Evolutionary conservation across 139 green algal genomes (phyloP), one percentile per base, ranked within the genome.

Genomic region (Nannochloris sp.): DNA sequence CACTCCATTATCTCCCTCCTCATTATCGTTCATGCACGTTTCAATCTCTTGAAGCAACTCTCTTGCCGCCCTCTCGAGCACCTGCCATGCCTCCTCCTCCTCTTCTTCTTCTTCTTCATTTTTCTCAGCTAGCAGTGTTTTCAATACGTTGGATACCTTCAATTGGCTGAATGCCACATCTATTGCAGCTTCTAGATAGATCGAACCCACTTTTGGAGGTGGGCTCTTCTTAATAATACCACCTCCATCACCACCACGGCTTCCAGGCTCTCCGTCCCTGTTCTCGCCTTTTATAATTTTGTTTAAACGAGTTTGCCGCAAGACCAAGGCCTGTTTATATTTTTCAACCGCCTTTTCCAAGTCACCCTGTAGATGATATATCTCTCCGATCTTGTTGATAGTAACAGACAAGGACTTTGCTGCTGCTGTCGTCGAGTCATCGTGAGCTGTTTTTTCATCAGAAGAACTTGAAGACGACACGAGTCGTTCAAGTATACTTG

Each of bases 301-400:
- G 44, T 63, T 36, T 60, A 76, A 47, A 53, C 65, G 19, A 13
- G 14, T n/a, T 4, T 45, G 36, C 6, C 70, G 54, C 38, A 76
- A 25, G 13, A 47, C 27, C 54, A 76, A 56, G 12, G 63, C 64
- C 24, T 33, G 33, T 1, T 15, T 10, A 24, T 77, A 77, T 15
- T 54, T 37, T 15, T 39, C 15, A 0, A 65, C 44, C 2, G 70
- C 70, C 2, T 30, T 24, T 12, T 7, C 27, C 42, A 77, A 15
- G 9, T 72, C 31, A 0, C 70, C 70, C 56, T 64, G 44, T 44
- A 67, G 4, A 30, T 77, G 70, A 32, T 51, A 27, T 25, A 67
- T 34, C 64, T 77, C 70, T 25, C 64, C 70, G 2, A 73, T 27
- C 32, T 77, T 77, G 63, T 73, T 77, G 24, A 72, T 32, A 3